Conservation (phyloP, 2,329 filamentous ascomycete genomes). For the Alternaria sp. region DNA sequence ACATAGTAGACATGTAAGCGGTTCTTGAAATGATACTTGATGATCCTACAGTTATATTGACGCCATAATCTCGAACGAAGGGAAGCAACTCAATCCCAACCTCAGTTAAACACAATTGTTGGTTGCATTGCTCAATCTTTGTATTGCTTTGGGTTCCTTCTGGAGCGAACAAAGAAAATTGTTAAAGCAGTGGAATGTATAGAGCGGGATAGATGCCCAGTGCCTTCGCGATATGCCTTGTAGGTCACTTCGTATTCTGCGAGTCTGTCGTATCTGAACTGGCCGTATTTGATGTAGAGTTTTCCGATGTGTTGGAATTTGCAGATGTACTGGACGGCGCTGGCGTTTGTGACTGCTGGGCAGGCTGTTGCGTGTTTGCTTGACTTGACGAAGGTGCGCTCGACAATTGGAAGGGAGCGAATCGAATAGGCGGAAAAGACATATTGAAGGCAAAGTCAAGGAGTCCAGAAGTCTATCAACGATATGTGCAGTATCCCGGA, state of each 20-base stretch:
- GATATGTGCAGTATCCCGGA: neutral
- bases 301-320: neutral
- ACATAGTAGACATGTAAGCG: neutral
- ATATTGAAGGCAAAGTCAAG: neutral
- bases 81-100: no score
- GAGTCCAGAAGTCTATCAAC: neutral
- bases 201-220: neutral
- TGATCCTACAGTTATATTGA: neutral
- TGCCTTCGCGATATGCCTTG: neutral
- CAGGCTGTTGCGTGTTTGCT: constrained; percentile 23
- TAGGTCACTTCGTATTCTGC: neutral
- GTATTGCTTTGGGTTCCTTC: neutral
- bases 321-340: neutral
- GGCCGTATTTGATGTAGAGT: constrained; percentile 12
- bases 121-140: neutral
- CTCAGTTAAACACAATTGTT: neutral
- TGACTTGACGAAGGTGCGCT: constrained; percentile 29
- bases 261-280: neutral
- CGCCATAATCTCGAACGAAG: neutral
- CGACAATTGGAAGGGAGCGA: constrained; percentile 41
- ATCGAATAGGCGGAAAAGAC: constrained; percentile 41
- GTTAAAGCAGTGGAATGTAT: neutral
- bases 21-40: neutral
- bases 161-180: neutral
- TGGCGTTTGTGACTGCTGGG: constrained; percentile 23